These are phyloP conservation scores for Rhodamnia argentea DNA, from an alignment of 345 rosid genomes.

Conservation along the genomic window DNA sequence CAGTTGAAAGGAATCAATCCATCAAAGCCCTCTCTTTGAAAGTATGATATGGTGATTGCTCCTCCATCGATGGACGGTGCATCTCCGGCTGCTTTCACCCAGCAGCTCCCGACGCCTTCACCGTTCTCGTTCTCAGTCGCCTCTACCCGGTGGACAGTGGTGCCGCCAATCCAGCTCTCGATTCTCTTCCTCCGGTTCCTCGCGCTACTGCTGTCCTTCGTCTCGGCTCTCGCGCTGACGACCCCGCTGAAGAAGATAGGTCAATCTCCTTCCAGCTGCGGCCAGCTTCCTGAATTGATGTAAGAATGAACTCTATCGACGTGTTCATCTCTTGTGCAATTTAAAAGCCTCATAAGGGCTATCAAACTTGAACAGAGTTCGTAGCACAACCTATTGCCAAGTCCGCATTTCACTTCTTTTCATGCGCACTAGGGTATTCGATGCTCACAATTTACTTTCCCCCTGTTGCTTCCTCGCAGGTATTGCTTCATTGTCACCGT, in stretches of 20 bases:
- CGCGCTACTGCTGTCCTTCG: conserved; percentile 40
- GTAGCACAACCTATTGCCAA: background rate
- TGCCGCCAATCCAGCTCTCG: conserved; percentile 19
- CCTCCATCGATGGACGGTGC: conserved; percentile 24
- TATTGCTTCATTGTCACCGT: conserved; percentile 48
- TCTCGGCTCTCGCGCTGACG: conserved; percentile 55
- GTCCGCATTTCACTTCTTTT: background rate
- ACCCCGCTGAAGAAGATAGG: conserved; percentile 15
- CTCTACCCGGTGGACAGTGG: conserved; percentile 27
- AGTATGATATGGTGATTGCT: conserved; percentile 15
- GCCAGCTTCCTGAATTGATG: conserved; percentile 37
- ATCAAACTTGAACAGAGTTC: background rate
- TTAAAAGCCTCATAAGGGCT: background rate
- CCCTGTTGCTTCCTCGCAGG: conserved; percentile 15
- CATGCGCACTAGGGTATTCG: background rate
- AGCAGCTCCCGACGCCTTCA: conserved; percentile 48
- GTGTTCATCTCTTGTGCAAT: background rate
- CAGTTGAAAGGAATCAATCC: background rate
- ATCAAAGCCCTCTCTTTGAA: background rate
- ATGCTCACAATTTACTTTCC: background rate
- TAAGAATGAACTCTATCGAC: conserved; percentile 7
- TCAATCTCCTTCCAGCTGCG: conserved; percentile 32
- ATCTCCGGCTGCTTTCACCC: conserved; percentile 24
- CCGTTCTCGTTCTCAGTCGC: conserved; percentile 40
- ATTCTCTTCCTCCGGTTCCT: conserved; percentile 39